phyloP scores from a whole-genome alignment of 139 green algal genomes.

The Auxenochlorella pyrenoidosa region DNA sequence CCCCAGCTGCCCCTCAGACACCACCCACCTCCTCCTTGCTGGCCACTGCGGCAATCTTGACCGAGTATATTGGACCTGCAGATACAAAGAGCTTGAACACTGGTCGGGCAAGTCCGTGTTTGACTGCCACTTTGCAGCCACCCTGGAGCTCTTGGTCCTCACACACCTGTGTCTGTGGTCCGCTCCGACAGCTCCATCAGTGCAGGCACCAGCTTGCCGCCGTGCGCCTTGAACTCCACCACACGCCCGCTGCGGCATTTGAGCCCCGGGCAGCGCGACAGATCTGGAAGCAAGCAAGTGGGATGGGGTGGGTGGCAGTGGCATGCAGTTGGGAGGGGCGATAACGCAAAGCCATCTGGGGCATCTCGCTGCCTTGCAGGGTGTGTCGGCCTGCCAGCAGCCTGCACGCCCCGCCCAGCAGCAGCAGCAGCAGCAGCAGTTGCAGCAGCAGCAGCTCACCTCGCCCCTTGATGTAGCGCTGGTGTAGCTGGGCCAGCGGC shows the following conservation, averaged over 20 bases:
- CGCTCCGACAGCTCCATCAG: conserved; percentile 19
- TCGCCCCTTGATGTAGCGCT: conserved; percentile 5
- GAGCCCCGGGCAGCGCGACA: conserved; percentile 2
- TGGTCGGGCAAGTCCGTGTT: too few species aligned
- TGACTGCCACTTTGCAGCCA: neutral
- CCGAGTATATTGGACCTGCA: neutral
- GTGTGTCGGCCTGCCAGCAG: too few species aligned
- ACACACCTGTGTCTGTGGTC: neutral
- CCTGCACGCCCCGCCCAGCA: too few species aligned
- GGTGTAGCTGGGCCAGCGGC: neutral
- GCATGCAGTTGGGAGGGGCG: too few species aligned
- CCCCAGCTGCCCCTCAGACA: neutral
- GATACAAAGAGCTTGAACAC: neutral
- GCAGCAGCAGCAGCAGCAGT: neutral
- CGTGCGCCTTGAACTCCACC: neutral
- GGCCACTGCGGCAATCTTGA: neutral
- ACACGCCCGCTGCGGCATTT: conserved; percentile 10
- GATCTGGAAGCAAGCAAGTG: neutral
- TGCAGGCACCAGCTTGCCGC: conserved; percentile 2
- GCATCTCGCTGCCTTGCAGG: too few species aligned
- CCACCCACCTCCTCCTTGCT: conserved; percentile 1
- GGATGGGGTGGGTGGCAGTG: neutral
- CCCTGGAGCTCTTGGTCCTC: neutral
- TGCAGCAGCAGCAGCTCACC: neutral
- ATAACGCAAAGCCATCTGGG: too few species aligned